Base-by-base conservation (phyloP, 2,329 filamentous ascomycete genomes). In the Beauveria bassiana region DNA sequence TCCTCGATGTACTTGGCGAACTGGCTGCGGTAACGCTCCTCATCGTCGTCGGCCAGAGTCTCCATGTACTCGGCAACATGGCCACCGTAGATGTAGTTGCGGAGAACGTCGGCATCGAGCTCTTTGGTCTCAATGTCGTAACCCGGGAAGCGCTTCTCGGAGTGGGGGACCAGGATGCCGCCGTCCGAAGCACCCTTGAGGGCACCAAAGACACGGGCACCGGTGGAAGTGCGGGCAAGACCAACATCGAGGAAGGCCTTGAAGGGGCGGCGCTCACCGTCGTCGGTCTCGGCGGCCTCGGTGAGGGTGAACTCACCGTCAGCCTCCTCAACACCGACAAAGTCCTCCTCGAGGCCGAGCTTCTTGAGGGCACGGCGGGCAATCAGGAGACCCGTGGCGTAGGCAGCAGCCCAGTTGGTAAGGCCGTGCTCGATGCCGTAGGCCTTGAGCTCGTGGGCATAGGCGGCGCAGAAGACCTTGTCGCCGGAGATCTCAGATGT, bases 61-160 rank as follows among this genome's bases (percentile, higher is more conserved):
- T 99, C 95, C 95, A 99, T 99, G 88, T 99, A 99, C 87, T 99
- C 95, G 71, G 93, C 93, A 68, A 99, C 91, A 87, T 99, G 95
- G 66, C 95, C 93, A 75, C 86, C 95, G 80, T 91, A 93, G 86
- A 99, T 99, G 89, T 99, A 99, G 85, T 93, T 96, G 86, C 93
- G 92, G 77, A 99, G 91, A 70, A 86, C 89, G 79, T 99, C 95
- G 73, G 92, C 86, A 73, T 99, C 95, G 73, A 99, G 91, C 86
- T 98, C 93, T 89, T 99, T 93, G 79, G 82, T 81, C 85, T 99
- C 95, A 38, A 96, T 90, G 78, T 99, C 95, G 88, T 83, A 99
- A 74, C 95, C 95, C 73, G 95, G 95, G 91, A 99, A 99, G 73
- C 95, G 93, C 87, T 95, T 97, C 87, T 98, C 93, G 72, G 91